A percentile compares a stretch with the other conserved stretches of the same genome.
Conservation (phyloP, 106 monocot genomes). For the Dendrobium chrysotoxum region DNA sequence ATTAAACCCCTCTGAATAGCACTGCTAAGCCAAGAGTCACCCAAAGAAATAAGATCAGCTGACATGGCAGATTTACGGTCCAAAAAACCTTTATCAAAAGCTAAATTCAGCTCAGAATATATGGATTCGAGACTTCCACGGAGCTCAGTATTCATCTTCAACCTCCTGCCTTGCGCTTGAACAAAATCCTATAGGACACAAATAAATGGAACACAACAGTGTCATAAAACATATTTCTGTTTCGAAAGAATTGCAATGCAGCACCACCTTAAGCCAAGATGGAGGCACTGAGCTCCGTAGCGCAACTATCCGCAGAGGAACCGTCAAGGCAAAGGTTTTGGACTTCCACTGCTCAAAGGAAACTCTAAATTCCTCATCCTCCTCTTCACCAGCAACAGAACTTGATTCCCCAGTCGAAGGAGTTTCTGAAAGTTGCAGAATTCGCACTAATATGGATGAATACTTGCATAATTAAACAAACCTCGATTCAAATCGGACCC, state of each 20-base stretch:
- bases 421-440: conserved; percentile 3
- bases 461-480: background rate
- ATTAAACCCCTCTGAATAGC: conserved; percentile 65
- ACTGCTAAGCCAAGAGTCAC: conserved; percentile 80
- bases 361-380: conserved; percentile 47
- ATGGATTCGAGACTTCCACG: conserved; percentile 55
- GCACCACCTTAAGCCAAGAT: conserved; percentile 79
- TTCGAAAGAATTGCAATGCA: background rate
- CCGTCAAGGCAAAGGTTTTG: conserved; percentile 74
- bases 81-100: conserved; percentile 47
- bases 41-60: conserved; percentile 84
- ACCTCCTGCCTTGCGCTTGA: conserved; percentile 73
- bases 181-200: conserved; percentile 65
- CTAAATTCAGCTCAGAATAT: conserved; percentile 48
- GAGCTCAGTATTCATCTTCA: conserved; percentile 43
- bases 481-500: background rate
- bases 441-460: background rate
- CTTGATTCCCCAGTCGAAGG: conserved; percentile 13
- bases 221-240: background rate
- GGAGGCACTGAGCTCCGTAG: conserved; percentile 74
- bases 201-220: background rate
- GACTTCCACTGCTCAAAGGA: conserved; percentile 76
- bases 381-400: conserved; percentile 6
- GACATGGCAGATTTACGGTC: conserved; percentile 75
- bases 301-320: conserved; percentile 73